Evolutionary conservation across 2,329 filamentous ascomycete species (phyloP).

Genomic region (Fusarium camptoceras): DNA sequence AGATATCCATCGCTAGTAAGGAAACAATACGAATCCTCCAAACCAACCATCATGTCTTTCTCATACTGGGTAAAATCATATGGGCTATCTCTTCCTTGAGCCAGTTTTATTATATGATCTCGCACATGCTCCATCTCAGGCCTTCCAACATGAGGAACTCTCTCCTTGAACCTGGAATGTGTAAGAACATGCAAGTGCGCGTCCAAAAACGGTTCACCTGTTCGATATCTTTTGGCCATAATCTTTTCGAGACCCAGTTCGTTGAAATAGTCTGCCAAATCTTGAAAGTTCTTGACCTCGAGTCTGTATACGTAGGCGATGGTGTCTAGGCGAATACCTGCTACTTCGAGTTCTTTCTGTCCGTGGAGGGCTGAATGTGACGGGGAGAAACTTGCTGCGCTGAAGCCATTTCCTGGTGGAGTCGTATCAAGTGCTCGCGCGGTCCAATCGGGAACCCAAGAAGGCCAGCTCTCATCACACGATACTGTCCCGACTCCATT

Average conservation of each 20-base stretch:
- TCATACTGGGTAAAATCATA: neutral
- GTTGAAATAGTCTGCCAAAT: neutral
- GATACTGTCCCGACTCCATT: neutral
- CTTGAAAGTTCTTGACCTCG: neutral
- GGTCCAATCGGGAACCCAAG: neutral
- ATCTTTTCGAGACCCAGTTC: neutral
- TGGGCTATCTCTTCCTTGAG: neutral
- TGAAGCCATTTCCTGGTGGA: neutral
- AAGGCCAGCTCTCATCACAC: neutral
- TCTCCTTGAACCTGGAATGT: neutral
- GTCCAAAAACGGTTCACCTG: neutral
- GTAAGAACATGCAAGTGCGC: neutral
- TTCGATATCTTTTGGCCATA: neutral
- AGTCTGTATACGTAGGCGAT: neutral
- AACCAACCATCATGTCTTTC: neutral
- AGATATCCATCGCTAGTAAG: neutral
- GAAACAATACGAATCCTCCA: neutral
- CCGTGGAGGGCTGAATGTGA: neutral
- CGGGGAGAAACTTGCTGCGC: neutral
- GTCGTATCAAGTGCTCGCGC: neutral
- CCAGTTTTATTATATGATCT: neutral
- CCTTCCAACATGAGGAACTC: neutral
- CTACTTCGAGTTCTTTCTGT: neutral
- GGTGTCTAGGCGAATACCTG: neutral
- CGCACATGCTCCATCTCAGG: neutral